Evolutionary conservation across 2,329 filamentous ascomycete species (phyloP), one percentile per base, ranked within the genome.

Genomic region (Beauveria rudraprayagi): DNA sequence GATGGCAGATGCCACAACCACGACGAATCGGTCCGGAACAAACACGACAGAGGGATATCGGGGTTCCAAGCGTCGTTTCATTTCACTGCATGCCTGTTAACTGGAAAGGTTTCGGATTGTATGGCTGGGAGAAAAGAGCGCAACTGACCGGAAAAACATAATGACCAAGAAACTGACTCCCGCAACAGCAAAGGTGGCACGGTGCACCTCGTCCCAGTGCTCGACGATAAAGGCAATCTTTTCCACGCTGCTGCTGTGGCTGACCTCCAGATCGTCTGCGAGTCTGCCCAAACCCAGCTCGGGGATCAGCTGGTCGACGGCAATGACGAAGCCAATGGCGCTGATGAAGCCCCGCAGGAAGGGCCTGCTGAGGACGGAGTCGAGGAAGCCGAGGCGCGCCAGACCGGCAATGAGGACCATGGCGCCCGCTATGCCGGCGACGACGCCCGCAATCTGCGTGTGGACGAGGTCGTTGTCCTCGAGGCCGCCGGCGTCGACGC

Each of bases 341-440:
- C 91, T 96, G 75, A 99, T 97, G 76, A 99, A 99, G 1, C 94
- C 94, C 63, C 94, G 83, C 61, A 97, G 76, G 68, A 99, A 97
- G 1, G 94, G 94, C 40, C 91, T 83, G 67, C 92, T 97, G 41
- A 99, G 81, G 11, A 99, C 92, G 69, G 91, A 96, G 71, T 99
- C 94, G 63, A 99, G 75, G 69, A 97, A 99, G 0, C 94, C 94
- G 3, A 99, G 78, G 16, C 94, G 83, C 26, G 90, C 89, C 28
- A 96, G 71, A 1, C 94, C 94, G 16, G 92, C 91, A 54, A 91
- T 79, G n/a, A 97, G 82, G 50, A 97, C 93, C 67, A 92, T 91
- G 1, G 88, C 87, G 5, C 93, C 94, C 0, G 93, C 88, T 73
- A 97, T 86, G 2, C 90, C 91, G 0, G 92, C 91, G 2, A 95